Percentiles rank a stretch among this genome's conserved stretches.
phyloP scores from a whole-genome alignment of 2,329 filamentous ascomycete genomes.

The Malbranchea cinnamomea region DNA sequence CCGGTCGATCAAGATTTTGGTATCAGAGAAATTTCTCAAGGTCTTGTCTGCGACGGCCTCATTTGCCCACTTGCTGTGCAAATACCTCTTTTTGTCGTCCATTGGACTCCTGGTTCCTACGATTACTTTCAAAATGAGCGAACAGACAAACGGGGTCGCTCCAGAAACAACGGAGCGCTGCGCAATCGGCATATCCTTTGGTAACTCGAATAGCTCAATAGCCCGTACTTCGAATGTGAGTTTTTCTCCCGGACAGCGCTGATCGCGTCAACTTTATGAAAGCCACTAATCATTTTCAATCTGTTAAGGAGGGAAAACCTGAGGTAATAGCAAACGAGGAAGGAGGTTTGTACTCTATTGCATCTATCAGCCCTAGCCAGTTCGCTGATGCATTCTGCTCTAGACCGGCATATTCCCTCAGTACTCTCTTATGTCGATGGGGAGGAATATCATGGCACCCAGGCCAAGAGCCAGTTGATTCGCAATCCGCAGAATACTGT shows the following conservation, averaged over 20 bases:
- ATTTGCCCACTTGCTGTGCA: neutral
- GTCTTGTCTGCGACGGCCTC: too few relatives aligned
- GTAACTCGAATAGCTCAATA: conserved; percentile 97
- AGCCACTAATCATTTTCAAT: conserved; percentile 1
- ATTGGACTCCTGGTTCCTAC: conserved; percentile 7
- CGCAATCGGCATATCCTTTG: conserved; percentile 92
- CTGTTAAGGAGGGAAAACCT: conserved; percentile 66
- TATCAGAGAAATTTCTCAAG: too few relatives aligned
- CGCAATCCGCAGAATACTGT: conserved; percentile 88
- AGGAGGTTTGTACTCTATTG: conserved; percentile 49
- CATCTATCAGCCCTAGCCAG: neutral
- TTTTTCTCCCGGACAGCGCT: too few relatives aligned
- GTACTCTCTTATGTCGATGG: conserved; percentile 88
- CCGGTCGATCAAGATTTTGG: too few relatives aligned
- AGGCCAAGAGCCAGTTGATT: conserved; percentile 86
- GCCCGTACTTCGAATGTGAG: conserved; percentile 59
- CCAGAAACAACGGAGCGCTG: conserved; percentile 35
- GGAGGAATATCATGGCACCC: conserved; percentile 90
- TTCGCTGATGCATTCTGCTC: neutral
- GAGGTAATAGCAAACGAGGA: conserved; percentile 99
- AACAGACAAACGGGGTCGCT: conserved; percentile 39
- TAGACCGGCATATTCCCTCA: conserved; percentile 92
- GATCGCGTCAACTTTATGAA: too few relatives aligned
- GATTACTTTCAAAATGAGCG: conserved; percentile 27
- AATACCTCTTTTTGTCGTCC: conserved; percentile 1